These are phyloP conservation scores for Ceratocystis diversiconidia DNA, from an alignment of 2,329 filamentous ascomycete genomes.

Conservation along the genomic window DNA sequence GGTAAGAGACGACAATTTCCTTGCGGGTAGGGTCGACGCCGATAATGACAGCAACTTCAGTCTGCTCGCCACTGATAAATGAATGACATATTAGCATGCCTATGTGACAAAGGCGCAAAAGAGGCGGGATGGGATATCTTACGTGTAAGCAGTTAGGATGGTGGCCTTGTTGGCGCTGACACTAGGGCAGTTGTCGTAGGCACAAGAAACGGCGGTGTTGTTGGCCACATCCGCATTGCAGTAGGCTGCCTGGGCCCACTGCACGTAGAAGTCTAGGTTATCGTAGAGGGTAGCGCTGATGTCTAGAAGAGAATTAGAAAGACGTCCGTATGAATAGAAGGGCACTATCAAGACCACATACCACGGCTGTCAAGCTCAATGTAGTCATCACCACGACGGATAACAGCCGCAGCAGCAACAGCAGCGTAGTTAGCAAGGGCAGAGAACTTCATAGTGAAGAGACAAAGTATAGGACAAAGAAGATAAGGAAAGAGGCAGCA, in stretches of 20 bases:
- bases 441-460: conserved; percentile 15
- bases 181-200: conserved; percentile 14
- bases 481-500: background rate
- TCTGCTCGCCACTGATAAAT: conserved; percentile 27
- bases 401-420: conserved; percentile 16
- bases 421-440: conserved; percentile 13
- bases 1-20: conserved; percentile 45
- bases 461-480: background rate
- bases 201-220: conserved; percentile 13
- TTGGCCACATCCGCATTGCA: conserved; percentile 15
- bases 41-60: conserved; percentile 38
- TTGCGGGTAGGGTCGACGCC: conserved; percentile 34
- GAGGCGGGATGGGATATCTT: conserved; percentile 4
- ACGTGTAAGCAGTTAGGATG: conserved; percentile 13
- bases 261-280: conserved; percentile 16
- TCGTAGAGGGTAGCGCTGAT: conserved; percentile 9
- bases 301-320: conserved; percentile 1
- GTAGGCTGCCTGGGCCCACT: conserved; percentile 18
- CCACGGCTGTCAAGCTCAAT: conserved; percentile 13
- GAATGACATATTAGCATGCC: conserved; percentile 19
- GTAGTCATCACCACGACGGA: conserved; percentile 13
- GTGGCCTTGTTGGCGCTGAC: conserved; percentile 14
- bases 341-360: conserved; percentile 3
- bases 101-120: conserved; percentile 6
- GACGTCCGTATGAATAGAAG: background rate